Evolutionary conservation across 1,139 yeast genomes (phyloP).

Genomic region (Suhomyces ambrosiae): DNA sequence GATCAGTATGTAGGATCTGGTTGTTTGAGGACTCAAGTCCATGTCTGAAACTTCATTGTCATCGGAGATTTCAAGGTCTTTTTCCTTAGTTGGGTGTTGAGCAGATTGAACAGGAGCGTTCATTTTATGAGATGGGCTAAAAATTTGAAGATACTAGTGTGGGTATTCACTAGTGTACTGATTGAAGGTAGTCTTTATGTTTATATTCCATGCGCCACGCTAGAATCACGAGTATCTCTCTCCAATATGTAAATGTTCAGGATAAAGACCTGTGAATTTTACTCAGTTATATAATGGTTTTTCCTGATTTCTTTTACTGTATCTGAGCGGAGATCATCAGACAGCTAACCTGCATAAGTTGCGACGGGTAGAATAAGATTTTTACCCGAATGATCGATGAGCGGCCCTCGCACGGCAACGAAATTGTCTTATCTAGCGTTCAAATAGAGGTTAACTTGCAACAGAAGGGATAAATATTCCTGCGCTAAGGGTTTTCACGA

Average conservation of each 20-base stretch:
- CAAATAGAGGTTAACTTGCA: background rate
- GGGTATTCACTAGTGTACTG: conserved; percentile 16
- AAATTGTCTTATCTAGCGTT: background rate
- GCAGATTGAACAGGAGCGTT: background rate
- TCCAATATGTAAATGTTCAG: background rate
- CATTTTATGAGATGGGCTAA: conserved; percentile 1
- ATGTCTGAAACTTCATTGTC: conserved; percentile 5
- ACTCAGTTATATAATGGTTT: background rate
- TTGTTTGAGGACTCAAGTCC: conserved; percentile 6
- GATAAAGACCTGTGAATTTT: background rate
- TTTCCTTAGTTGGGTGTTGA: conserved; percentile 3
- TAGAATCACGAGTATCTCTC: background rate
- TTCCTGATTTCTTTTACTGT: background rate
- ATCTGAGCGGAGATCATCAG: background rate
- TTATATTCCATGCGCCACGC: conserved; percentile 7
- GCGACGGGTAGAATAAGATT: background rate
- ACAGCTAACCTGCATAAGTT: background rate
- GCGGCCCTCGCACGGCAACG: background rate
- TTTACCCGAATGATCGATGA: background rate
- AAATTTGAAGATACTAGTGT: conserved; percentile 1
- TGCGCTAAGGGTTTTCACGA: no score
- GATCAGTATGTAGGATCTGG: conserved; percentile 6
- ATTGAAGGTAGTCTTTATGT: conserved; percentile 17
- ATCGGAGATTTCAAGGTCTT: conserved; percentile 1
- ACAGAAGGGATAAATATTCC: no score